Evolutionary conservation across 1,139 yeast genomes (phyloP), one percentile per base, ranked within the genome.

Genomic region (Pichia sp.): DNA sequence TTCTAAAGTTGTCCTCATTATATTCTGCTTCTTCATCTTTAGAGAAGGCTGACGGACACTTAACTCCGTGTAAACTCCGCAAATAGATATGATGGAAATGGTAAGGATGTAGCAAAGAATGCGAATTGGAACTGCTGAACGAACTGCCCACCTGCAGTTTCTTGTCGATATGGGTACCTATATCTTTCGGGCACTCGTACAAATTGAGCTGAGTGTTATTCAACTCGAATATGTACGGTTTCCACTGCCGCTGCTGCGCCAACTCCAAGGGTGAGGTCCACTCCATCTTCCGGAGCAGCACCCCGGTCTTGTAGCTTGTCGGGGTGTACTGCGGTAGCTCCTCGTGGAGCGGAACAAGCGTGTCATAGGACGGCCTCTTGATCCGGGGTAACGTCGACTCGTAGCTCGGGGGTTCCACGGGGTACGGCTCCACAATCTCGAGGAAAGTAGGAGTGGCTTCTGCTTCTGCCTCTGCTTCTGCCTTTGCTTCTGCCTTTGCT

Each of bases 171-270:
- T n/a, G n/a, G n/a, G 39, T 34, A 8, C 38, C 40, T 21, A 45
- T 45, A 31, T 37, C 33, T 12, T 28, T 18, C 7, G 47, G 45
- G 36, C 43, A 55, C 20, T 59, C 49, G 55, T 82, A 82, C 40
- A 83, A 66, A 58, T 82, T 83, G 28, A 83, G 57, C 60, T 83
- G 91, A 1, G 91, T 83, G 2, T 85, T 78, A 60, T 83, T 83
- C 28, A 83, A 61, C 54, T 83, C 91, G 62, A 81, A 64, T 7
- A 83, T 65, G 25, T 69, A 67, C 39, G 70, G 66, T 52, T 68
- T 75, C 91, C 91, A 82, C n/a, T 72, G 69, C 49, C 86, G 61
- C 9, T 69, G 59, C 1, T 77, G 69, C 0, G 84, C 69, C 4
- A 77, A 68, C 51, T 79, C 84, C 53, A 73, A 78, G 0, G 89